Evolutionary conservation across 306 rosid species (phyloP), one percentile per base, ranked within the genome.

Genomic region (Pachyrhizus erosus): DNA sequence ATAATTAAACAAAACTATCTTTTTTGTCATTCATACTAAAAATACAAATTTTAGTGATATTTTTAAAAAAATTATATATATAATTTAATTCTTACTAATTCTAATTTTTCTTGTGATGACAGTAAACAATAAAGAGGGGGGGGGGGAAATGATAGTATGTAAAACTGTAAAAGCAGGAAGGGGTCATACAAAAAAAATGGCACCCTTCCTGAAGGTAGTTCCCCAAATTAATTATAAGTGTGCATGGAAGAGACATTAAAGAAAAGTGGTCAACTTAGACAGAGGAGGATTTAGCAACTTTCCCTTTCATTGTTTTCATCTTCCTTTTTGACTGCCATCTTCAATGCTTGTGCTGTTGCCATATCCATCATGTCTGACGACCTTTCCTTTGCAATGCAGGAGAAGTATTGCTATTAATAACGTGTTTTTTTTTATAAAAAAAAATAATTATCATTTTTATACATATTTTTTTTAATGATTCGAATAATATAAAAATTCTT

Each of bases 221-320:
- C 39, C 39, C 39, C 6, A 34, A 34, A 6, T 34, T 34, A 34
- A 34, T 34, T 34, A 34, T 34, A 34, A 34, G 39, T 7, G 62
- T 23, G 10, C 9, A 9, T 54, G 62, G 23, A 37, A 67, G 49
- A 67, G 29, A 39, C 52, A 68, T 40, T 68, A 21, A 69, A 40
- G 12, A 69, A 69, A 69, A 69, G 74, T 69, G 54, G 74, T 69
- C 74, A 69, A 69, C 74, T 42, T 40, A 69, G 18, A 64, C 43
- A 31, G 42, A 39, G 6, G 4, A 65, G 27, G 23, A 66, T 34
- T 67, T 11, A 39, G 31, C 51, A 7, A 10, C 9, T 67, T 39
- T 39, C 73, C 52, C 23, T 68, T 40, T 67, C 49, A 39, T 39
- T 20, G 51, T 68, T 68, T 40, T 68, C 31, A 68, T 40, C 52